Base-by-base conservation (phyloP, 805 yeast species). In the Scheffersomyces amazonensis region DNA sequence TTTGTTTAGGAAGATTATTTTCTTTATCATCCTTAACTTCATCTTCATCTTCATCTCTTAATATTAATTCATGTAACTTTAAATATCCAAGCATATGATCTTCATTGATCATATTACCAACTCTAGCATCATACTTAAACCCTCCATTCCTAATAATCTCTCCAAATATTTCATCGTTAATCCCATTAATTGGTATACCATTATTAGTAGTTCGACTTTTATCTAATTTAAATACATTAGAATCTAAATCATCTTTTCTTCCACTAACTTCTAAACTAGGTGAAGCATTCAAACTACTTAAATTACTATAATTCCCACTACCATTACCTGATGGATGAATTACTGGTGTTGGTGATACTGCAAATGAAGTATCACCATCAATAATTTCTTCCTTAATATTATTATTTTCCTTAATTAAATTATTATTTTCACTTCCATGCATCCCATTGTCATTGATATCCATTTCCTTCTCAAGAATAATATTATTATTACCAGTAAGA, bases 11-110 rank as follows among this genome's bases (percentile, higher is more conserved):
- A 9, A 5, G 6, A 7, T 24, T 11, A 24, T 6, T 11, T 9
- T 24, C 13, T 13, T 27, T 27, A 24, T 24, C 13, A 8, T 24
- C 28, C 5, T n/a, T 11, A 13, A 4, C 30, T 13, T n/a, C 11
- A 6, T 7, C 9, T 5, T 13, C 15, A 5, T 3, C 10, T 7
- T 27, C 30, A 13, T 27, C 30, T 13, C 30, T 7, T 4, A 27
- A 13, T 4, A 27, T 27, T 15, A 27, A 27, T 5, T 27, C 30
- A 27, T 27, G 30, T 4, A 27, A 10, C 6, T 27, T 27, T 20
- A 62, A 39, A 42, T 59, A 58, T 27, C 54, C 49, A 12, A 55
- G 50, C 29, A 64, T 39, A 9, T 56, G 62, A 7, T 51, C 54
- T 35, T 58, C 59, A n/a, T 47, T 48, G n/a, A 39, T 37, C 16